Base-by-base conservation (phyloP, 495 filamentous ascomycete genomes). In the Podospora pseudocomata region DNA sequence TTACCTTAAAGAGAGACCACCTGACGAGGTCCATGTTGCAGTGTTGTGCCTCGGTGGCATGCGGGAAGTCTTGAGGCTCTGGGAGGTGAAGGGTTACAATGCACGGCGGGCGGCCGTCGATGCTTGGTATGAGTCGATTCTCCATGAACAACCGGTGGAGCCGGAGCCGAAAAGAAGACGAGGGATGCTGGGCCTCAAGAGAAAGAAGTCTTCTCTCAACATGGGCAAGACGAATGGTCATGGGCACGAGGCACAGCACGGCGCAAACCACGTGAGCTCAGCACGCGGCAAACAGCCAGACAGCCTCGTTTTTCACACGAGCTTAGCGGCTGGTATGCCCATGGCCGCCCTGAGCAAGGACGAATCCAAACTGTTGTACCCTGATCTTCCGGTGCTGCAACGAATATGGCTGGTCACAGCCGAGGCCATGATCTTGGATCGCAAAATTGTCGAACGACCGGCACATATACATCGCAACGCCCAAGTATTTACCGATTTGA, bases 1-100 rank as follows among this genome's bases (percentile, higher is more conserved):
- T 66, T 86, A 86, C 68, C 72, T 86, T 11, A 80, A 82, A 63
- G 85, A 86, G 53, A 82, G 81, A 67, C 85, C 85, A 4, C 70
- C 83, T 7, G 85, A 86, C 64, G 84, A 86, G 65, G 82, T 87
- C 2, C 86, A 87, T 66, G 80, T 83, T 5, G 80, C 85, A 18
- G 82, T 85, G 26, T 67, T 87, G 28, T 81, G 80, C n/a, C 74
- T 87, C 30, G 85, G 84, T 54, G 85, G 85, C 5, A 73, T 87
- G 62, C 80, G 85, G 5, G 81, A 86, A 68, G 84, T 85, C 13
- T 83, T 86, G 65, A 75, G 80, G 66, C 81, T 87, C 44, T 87
- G 85, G 85, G 84, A 87, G 67, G 81, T 84, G 3, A 86, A 87
- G 65, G 84, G 84, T 26, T 87, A 87, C 72, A 87, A 86, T 69